Evolutionary conservation across 2,329 filamentous ascomycete genomes (phyloP), one percentile per base, ranked within the genome.

Genomic region (Neofusicoccum umdonicola): DNA sequence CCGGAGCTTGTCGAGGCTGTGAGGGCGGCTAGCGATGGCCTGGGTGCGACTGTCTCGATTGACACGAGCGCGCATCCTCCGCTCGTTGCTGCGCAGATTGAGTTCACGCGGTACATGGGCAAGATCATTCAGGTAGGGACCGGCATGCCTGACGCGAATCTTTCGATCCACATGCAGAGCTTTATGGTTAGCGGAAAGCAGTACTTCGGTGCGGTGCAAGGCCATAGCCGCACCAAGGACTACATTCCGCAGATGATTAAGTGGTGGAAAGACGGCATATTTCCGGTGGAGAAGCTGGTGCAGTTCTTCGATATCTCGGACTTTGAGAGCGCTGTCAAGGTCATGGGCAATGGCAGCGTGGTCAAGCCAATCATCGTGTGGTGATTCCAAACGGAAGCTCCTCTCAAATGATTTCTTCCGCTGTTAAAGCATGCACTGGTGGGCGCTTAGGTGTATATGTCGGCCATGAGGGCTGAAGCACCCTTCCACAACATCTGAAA

Each of bases 141-240:
- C 0, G 77, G 82, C 3, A 56, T 63, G 41, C 78, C 81, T 1
- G 76, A 80, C 4, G 74, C 77, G 1, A 73, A 76, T 27, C 62
- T 84, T 4, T 72, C 71, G 3, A 67, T 84, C 4, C 75, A 76
- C 3, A 76, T 80, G 62, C 79, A 81, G 39, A 72, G 74, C 17
- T 83, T 82, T 67, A 84, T 84, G 81, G 73, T 78, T 12, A 74
- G 74, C 8, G 82, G 81, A 0, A 83, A 83, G 68, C 78, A 78
- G 57, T 82, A 79, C 51, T 78, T 82, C 8, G 81, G 82, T 0
- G 81, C 81, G 7, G 76, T 78, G 11, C 79, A 83, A 39, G 80
- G 80, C 0, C 78, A 82, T 41, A 74, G 77, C 9, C 70, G 73
- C 27, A 74, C 79, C 50, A 63, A 68, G 3, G 54, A 65, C 6